phyloP scores from a whole-genome alignment of 2,329 filamentous ascomycete genomes.

The Pseudocercospora pini-densiflorae region DNA sequence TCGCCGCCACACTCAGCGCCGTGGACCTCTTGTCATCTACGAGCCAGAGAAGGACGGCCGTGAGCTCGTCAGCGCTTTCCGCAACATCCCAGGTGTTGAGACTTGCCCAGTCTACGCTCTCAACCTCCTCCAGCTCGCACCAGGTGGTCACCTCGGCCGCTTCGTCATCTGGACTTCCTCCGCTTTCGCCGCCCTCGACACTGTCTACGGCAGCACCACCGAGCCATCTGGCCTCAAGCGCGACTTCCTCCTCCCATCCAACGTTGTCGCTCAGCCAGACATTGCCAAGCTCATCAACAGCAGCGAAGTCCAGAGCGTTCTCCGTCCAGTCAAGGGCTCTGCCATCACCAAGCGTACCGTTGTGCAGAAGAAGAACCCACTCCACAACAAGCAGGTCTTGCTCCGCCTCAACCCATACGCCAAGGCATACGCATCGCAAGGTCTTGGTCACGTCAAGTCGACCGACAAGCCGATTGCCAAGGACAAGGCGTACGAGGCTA shows the following conservation, averaged over 20 bases:
- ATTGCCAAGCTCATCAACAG: constrained; percentile 99
- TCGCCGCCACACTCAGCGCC: constrained; percentile 96
- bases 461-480: constrained; percentile 64
- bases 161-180: constrained; percentile 99
- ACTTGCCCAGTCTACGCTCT: constrained; percentile 90
- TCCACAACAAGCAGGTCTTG: constrained; percentile 98
- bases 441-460: constrained; percentile 73
- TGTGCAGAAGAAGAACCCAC: constrained; percentile 99
- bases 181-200: constrained; percentile 95
- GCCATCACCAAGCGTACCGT: constrained; percentile 84
- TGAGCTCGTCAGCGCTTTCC: constrained; percentile 91
- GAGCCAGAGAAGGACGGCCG: constrained; percentile 94
- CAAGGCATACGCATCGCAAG: constrained; percentile 83
- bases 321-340: constrained; percentile 88
- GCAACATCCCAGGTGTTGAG: constrained; percentile 99
- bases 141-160: constrained; percentile 97
- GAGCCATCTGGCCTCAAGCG: constrained; percentile 92
- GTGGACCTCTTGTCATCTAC: constrained; percentile 97
- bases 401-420: constrained; percentile 99
- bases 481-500: constrained; percentile 56
- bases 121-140: constrained; percentile 98
- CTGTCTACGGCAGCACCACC: constrained; percentile 94
- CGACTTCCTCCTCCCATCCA: constrained; percentile 96
- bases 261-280: constrained; percentile 92
- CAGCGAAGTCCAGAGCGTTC: constrained; percentile 95